A percentile compares a stretch with the other conserved stretches of the same genome.
Evolutionary conservation across 495 filamentous ascomycete species (phyloP).

Genomic region (Neurospora sp.): DNA sequence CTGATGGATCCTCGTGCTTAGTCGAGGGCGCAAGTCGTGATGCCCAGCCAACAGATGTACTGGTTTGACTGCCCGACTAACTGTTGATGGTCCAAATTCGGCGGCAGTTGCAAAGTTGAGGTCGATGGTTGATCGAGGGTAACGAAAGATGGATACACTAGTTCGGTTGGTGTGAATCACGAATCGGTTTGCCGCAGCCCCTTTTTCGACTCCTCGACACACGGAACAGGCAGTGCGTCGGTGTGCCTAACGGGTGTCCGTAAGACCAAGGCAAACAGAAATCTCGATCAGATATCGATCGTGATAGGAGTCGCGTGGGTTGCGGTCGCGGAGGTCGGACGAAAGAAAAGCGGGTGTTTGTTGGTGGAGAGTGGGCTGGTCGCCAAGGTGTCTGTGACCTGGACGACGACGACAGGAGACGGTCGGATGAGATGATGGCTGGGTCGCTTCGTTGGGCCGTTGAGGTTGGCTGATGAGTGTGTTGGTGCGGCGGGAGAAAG

Average conservation of each 20-base stretch:
- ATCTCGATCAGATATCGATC: neutral
- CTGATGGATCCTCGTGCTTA: neutral
- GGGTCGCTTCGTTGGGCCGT: neutral
- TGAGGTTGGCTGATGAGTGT: neutral
- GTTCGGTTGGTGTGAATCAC: neutral
- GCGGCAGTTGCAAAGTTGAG: neutral
- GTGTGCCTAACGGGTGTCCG: neutral
- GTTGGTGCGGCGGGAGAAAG: neutral
- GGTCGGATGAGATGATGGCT: neutral
- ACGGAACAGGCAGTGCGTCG: neutral
- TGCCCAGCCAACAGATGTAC: neutral
- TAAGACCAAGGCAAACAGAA: neutral
- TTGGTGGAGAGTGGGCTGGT: neutral
- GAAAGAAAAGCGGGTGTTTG: neutral
- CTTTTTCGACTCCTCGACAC: neutral
- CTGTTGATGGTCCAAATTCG: neutral
- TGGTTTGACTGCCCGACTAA: neutral
- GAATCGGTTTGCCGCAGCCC: neutral
- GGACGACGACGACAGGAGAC: neutral
- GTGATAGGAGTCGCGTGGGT: neutral
- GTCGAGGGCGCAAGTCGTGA: constrained; percentile 1
- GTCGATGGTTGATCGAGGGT: neutral
- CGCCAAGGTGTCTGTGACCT: neutral
- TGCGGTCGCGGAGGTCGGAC: neutral
- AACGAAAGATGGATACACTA: neutral